Base-by-base conservation (phyloP, 495 filamentous ascomycete genomes). In the Podospora pseudocomata region DNA sequence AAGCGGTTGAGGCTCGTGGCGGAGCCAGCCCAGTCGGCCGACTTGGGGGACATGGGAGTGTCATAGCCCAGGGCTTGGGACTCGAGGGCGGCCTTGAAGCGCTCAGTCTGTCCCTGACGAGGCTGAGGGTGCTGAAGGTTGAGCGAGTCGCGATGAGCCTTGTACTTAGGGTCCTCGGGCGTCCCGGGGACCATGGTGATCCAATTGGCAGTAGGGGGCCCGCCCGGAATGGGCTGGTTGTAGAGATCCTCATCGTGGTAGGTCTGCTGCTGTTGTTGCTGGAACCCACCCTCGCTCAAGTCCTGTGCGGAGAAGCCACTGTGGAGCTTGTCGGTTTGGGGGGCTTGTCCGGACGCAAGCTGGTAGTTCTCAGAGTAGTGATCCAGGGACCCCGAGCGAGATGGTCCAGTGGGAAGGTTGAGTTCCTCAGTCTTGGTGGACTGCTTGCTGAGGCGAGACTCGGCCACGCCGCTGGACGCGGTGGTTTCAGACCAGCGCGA, bases 401-500 rank as follows among this genome's bases (percentile, higher is more conserved):
- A 92, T 3, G 82, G 79, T 34, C 58, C 70, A 28, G 70, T 69
- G 66, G 78, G 70, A 60, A 67, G 76, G 20, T 70, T 63, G 63
- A 57, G 80, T 1, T 78, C 77, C 23, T 81, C 80, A 27, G 80
- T 78, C 62, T 85, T 82, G 71, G 79, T 80, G 0, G 79, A 81
- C 53, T 79, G 72, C 54, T 80, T 80, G 69, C 84, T 86, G 49
- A 78, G 80, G 59, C 85, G 80, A 75, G 87, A 87, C 13, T 81
- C 80, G 61, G 78, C 76, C 60, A 80, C 77, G 15, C 86, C 74
- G 68, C 80, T 86, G 0, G 96, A 95, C 26, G 93, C 86, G 4
- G 95, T 98, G 23, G 95, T 97, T 79, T 95, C 94, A 4, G 94
- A 97, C 95, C 95, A 99, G 34, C 95, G 88, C 15, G 96, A 98